phyloP scores from a whole-genome alignment of 2,329 filamentous ascomycete species.

The Fusarium praegraminearum region DNA sequence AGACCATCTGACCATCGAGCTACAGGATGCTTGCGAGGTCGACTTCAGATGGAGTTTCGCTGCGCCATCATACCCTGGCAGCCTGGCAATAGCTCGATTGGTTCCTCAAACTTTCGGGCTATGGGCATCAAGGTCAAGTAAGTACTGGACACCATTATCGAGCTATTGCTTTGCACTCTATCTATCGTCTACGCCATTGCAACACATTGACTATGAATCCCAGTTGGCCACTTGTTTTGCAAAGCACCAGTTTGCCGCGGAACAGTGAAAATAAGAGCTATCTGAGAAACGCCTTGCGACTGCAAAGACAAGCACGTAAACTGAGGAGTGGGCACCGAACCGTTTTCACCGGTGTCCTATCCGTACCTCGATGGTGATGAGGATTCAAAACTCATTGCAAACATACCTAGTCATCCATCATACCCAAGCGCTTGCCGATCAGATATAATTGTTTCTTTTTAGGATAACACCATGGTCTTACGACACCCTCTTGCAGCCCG shows the following conservation, averaged over 20 bases:
- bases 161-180: background rate
- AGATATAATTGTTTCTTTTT: conserved; percentile 44
- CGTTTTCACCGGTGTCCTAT: conserved; percentile 20
- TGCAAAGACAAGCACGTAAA: conserved; percentile 13
- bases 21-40: conserved; percentile 19
- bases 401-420: conserved; percentile 38
- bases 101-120: conserved; percentile 34
- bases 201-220: conserved; percentile 16
- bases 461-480: conserved; percentile 26
- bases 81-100: conserved; percentile 32
- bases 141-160: conserved; percentile 26
- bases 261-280: conserved; percentile 12
- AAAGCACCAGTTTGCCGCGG: conserved; percentile 2
- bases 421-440: conserved; percentile 37
- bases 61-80: conserved; percentile 42
- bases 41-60: conserved; percentile 22
- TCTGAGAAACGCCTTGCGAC: background rate
- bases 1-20: conserved; percentile 4
- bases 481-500: conserved; percentile 4
- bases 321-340: conserved; percentile 24
- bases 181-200: background rate
- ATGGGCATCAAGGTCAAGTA: conserved; percentile 9
- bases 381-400: conserved; percentile 40
- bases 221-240: conserved; percentile 12
- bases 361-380: conserved; percentile 9